These are phyloP conservation scores for Leccinum arenicola DNA, from an alignment of 768 basidiomycete species.

Conservation along the genomic window DNA sequence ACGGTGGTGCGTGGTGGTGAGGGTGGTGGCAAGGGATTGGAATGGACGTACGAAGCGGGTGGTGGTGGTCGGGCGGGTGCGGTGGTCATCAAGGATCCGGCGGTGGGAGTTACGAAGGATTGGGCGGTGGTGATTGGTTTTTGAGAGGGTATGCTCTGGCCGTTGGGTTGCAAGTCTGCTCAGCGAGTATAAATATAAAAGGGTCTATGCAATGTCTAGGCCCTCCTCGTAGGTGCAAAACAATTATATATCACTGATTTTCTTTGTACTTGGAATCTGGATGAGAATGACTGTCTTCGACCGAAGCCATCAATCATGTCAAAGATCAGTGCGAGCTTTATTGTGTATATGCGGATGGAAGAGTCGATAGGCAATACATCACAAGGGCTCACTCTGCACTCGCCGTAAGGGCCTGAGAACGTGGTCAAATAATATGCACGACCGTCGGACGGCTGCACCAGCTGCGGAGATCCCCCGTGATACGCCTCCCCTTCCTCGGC, in stretches of 20 bases:
- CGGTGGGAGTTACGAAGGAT: conserved; percentile 51
- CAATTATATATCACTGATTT: not conserved
- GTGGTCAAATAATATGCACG: not conserved
- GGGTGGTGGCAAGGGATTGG: conserved; percentile 39
- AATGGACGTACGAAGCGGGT: conserved; percentile 69
- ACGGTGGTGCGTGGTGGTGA: conserved; percentile 47
- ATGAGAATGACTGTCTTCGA: not conserved
- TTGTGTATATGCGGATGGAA: not conserved
- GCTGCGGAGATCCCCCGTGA: not conserved
- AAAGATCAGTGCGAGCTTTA: no score
- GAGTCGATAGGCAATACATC: not conserved
- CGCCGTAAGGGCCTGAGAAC: not conserved
- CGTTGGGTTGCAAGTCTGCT: not conserved
- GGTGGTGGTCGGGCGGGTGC: conserved; percentile 57
- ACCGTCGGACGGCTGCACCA: no score
- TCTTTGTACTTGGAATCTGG: not conserved
- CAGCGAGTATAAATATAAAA: not conserved
- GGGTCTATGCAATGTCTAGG: not conserved
- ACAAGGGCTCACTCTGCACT: not conserved
- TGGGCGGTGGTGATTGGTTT: conserved; percentile 53
- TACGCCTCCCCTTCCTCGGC: not conserved
- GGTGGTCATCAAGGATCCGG: conserved; percentile 77
- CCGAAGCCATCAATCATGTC: no score
- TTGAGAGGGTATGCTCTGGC: conserved; percentile 4
- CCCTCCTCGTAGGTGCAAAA: not conserved